These are phyloP conservation scores for Podospora bellae-mahoneyi DNA, from an alignment of 495 filamentous ascomycete species.

Conservation along the genomic window DNA sequence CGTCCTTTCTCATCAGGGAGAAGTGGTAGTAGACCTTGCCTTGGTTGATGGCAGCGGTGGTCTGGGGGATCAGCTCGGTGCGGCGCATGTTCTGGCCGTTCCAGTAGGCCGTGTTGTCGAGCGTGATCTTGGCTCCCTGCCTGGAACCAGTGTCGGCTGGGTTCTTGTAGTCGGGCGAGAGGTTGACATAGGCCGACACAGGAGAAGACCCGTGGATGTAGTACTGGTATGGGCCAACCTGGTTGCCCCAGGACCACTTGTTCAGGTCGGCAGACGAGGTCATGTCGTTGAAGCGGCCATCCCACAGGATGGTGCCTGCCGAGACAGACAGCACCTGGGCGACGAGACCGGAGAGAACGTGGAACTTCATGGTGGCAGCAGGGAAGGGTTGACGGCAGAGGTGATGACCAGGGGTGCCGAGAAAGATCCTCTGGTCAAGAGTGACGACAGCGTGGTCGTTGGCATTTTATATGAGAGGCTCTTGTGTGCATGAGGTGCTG, in stretches of 20 bases:
- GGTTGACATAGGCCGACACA: conserved; percentile 57
- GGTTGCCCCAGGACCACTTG: conserved; percentile 64
- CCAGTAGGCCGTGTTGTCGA: conserved; percentile 61
- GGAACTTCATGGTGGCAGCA: conserved; percentile 27
- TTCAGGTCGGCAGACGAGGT: conserved; percentile 48
- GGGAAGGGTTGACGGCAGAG: neutral
- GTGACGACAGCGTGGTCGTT: neutral
- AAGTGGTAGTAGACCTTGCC: conserved; percentile 71
- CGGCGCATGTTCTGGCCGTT: conserved; percentile 56
- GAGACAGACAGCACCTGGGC: conserved; percentile 27
- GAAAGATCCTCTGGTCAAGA: neutral
- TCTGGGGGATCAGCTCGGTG: conserved; percentile 66
- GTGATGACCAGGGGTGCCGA: neutral
- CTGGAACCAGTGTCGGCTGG: conserved; percentile 58
- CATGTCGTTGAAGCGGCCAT: conserved; percentile 60
- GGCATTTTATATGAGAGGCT: too few species aligned
- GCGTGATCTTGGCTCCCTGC: conserved; percentile 66
- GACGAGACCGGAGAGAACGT: conserved; percentile 24
- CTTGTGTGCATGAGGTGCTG: neutral
- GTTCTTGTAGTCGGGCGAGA: conserved; percentile 58
- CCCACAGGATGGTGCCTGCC: conserved; percentile 53
- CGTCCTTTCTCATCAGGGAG: conserved; percentile 55
- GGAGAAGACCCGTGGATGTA: conserved; percentile 63
- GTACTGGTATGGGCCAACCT: conserved; percentile 67
- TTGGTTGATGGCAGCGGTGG: conserved; percentile 55